These are phyloP conservation scores for Cokeromyces recurvatus DNA, from an alignment of 371 early-diverging fungal species.

Conservation along the genomic window DNA sequence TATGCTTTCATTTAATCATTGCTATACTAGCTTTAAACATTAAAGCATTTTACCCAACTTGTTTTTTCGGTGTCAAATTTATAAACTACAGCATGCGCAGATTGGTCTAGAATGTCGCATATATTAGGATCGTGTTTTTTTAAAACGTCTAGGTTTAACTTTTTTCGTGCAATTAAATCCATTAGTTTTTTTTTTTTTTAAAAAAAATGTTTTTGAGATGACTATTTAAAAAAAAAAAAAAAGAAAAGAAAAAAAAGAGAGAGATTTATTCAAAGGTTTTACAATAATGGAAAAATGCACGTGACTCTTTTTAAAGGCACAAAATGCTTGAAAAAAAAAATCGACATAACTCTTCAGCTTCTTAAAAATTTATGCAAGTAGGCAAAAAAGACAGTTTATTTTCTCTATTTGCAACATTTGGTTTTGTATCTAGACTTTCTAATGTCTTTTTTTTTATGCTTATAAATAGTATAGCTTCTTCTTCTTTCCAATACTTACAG, in stretches of 20 bases:
- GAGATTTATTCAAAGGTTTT: not conserved
- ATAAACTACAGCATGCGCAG: constrained; percentile 77
- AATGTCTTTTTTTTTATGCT: too few species aligned
- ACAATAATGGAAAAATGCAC: too few species aligned
- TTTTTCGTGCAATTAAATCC: constrained; percentile 58
- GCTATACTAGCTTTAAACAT: not conserved
- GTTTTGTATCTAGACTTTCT: too few species aligned
- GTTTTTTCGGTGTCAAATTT: constrained; percentile 59
- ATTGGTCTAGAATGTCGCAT: constrained; percentile 63
- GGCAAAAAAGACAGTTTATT: too few species aligned
- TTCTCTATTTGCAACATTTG: too few species aligned
- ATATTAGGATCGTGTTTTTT: constrained; percentile 68
- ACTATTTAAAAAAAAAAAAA: not conserved
- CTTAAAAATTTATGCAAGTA: too few species aligned
- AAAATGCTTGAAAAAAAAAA: too few species aligned
- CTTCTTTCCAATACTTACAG: too few species aligned
- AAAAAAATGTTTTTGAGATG: not conserved
- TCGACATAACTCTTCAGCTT: too few species aligned
- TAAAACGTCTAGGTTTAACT: constrained; percentile 68
- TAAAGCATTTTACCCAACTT: constrained; percentile 56
- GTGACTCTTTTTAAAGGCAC: not conserved
- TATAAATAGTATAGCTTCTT: too few species aligned
- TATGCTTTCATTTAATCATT: too few species aligned
- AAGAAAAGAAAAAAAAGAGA: not conserved
- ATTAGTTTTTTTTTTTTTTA: constrained; percentile 21